These are phyloP conservation scores for Babesia bovis DNA, from an alignment of 169 alveolate species.

Conservation along the genomic window DNA sequence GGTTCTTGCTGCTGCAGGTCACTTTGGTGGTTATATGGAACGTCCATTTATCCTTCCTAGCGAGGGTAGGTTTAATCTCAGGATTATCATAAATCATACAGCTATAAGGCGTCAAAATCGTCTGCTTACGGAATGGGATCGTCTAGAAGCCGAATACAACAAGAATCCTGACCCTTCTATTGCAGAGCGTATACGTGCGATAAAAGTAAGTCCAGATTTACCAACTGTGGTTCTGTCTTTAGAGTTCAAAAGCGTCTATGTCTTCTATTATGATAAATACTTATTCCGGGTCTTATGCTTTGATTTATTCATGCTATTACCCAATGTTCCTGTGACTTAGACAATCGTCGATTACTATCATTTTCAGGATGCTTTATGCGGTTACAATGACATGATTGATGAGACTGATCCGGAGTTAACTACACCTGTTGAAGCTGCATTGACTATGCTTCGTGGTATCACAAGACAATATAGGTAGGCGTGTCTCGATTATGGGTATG, in stretches of 20 bases:
- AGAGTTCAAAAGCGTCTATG: too few relatives aligned
- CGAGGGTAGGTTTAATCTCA: slow-evolving; percentile 1
- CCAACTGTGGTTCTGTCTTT: too few relatives aligned
- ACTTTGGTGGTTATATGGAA: slow-evolving; percentile 66
- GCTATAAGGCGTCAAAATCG: slow-evolving; percentile 46
- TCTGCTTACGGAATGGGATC: slow-evolving; percentile 61
- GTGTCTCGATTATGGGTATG: neutral
- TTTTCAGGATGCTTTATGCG: slow-evolving; percentile 21
- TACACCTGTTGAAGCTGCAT: slow-evolving; percentile 38
- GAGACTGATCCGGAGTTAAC: slow-evolving; percentile 16
- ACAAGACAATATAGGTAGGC: slow-evolving; percentile 41
- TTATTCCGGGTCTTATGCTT: too few relatives aligned
- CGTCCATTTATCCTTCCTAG: slow-evolving; percentile 10
- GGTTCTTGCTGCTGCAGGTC: slow-evolving; percentile 73
- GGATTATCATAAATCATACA: neutral
- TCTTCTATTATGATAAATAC: too few relatives aligned
- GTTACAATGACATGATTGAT: slow-evolving; percentile 29
- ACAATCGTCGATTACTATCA: too few relatives aligned
- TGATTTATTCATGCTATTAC: too few relatives aligned
- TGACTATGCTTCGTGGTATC: slow-evolving; percentile 23
- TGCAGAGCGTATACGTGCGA: slow-evolving; percentile 33
- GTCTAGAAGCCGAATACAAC: slow-evolving; percentile 50
- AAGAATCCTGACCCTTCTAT: slow-evolving; percentile 18
- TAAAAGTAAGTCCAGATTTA: slow-evolving; percentile 29
- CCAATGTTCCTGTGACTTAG: too few relatives aligned